Conservation (phyloP, 306 rosid genomes). For the Lagenaria siceraria region DNA sequence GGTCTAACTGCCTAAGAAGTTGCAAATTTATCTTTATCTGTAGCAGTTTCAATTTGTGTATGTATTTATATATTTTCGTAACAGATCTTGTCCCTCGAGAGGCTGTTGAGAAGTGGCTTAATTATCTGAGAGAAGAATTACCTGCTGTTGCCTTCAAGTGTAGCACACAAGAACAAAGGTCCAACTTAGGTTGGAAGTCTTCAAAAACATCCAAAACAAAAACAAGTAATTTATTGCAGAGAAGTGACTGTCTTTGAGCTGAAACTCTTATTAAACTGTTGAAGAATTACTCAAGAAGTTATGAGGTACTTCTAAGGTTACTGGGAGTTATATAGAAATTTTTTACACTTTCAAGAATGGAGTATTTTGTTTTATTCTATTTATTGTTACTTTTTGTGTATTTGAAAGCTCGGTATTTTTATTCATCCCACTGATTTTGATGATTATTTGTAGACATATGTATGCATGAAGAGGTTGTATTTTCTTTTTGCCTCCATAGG, state of each 20-base stretch:
- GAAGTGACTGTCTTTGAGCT: slow-evolving; percentile 96
- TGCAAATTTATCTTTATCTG: neutral
- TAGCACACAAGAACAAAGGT: slow-evolving; percentile 84
- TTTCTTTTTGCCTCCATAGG: neutral
- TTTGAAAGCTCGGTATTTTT: neutral
- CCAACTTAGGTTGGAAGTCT: slow-evolving; percentile 86
- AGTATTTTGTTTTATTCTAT: neutral
- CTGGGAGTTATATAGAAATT: neutral
- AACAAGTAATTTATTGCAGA: slow-evolving; percentile 49
- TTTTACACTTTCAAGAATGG: neutral
- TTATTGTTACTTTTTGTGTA: neutral
- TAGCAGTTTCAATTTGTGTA: neutral
- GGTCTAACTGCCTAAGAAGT: neutral
- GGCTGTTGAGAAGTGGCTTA: slow-evolving; percentile 92
- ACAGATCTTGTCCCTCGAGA: slow-evolving; percentile 94
- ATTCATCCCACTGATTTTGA: neutral
- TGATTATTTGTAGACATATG: neutral
- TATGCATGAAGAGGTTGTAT: neutral
- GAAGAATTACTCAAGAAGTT: slow-evolving; percentile 93
- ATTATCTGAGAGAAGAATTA: slow-evolving; percentile 79
- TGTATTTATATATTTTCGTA: neutral
- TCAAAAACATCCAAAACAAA: slow-evolving; percentile 54
- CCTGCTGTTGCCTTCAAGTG: slow-evolving; percentile 98
- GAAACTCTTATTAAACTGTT: slow-evolving; percentile 83
- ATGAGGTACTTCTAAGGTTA: slow-evolving; percentile 41